These are phyloP conservation scores for Rutstroemia sydowiana DNA, from an alignment of 2,329 filamentous ascomycete genomes.

Conservation along the genomic window DNA sequence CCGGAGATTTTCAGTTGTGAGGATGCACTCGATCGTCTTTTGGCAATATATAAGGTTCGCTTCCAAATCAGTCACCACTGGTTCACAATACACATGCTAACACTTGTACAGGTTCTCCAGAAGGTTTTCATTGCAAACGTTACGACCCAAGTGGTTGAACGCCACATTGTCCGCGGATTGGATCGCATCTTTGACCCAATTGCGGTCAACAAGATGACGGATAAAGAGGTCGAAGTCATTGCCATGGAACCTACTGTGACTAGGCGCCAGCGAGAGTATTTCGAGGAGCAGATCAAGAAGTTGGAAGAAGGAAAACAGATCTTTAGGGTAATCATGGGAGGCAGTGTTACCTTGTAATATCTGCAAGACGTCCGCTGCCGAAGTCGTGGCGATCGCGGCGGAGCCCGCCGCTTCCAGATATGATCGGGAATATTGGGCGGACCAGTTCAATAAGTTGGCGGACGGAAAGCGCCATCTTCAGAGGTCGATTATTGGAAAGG, in stretches of 20 bases:
- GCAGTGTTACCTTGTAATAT: background rate
- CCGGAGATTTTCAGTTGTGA: constrained; percentile 20
- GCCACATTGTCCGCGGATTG: constrained; percentile 13
- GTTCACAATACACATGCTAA: background rate
- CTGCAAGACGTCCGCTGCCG: background rate
- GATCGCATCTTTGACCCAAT: constrained; percentile 14
- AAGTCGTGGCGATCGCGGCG: no score
- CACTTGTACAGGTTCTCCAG: constrained; percentile 22
- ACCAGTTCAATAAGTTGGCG: no score
- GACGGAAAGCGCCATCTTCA: no score
- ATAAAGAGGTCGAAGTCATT: constrained; percentile 18
- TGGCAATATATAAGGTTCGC: constrained; percentile 31
- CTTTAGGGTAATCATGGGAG: constrained; percentile 20
- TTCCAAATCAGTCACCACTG: background rate
- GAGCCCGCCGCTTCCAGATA: no score
- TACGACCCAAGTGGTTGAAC: constrained; percentile 28
- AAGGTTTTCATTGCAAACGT: constrained; percentile 31
- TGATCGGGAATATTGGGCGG: no score
- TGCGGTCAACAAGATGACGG: constrained; percentile 11
- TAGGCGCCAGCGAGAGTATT: constrained; percentile 20
- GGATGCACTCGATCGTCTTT: constrained; percentile 27
- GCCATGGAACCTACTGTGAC: constrained; percentile 21
- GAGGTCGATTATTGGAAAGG: no score
- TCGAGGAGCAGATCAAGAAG: constrained; percentile 24
- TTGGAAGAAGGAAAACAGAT: constrained; percentile 23